Evolutionary conservation across 441 rosid genomes (phyloP), one percentile per base, ranked within the genome.

Genomic region (Monsonia emarginata): DNA sequence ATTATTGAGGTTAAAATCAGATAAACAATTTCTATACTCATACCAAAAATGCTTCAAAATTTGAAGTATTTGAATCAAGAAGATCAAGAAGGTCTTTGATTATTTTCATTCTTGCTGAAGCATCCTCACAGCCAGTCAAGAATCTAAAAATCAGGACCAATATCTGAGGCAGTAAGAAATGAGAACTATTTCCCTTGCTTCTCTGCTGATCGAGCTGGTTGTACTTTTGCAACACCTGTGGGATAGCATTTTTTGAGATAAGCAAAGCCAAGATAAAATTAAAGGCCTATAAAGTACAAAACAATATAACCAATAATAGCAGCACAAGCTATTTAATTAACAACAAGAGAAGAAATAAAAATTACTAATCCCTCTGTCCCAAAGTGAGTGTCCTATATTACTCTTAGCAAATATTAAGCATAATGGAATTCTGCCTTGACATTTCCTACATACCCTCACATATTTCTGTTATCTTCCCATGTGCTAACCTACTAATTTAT

Each of bases 1-100:
- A 64, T 69, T 21, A 65, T 44, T 14, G 60, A 62, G 61, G 25
- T 61, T 13, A 56, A 61, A n/a, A 76, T n/a, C 36, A 25, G 18
- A 65, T 62, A 22, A 66, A 74, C 57, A 63, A 62, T 70, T 67
- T 42, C 59, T 30, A 65, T 42, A 27, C 60, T 38, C 75, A 63
- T 95, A 95, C 99, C 99, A 95, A 86, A 61, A 95, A 69, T 54
- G 99, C 85, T 84, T 95, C 99, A 72, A 95, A 80, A 77, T 95
- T 95, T 80, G 88, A 79, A 69, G 91, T 82, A 86, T 84, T 89
- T 65, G 99, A 86, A 83, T 91, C 98, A 67, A 95, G 93, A 65
- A 95, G 87, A 80, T 88, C 95, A 74, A 83, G 86, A 69, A 89
- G 75, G 81, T 95, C 96, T 69, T 85, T 82, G 27, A 91, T 80